phyloP scores from a whole-genome alignment of 306 rosid genomes.

The Cucumis hystrix region DNA sequence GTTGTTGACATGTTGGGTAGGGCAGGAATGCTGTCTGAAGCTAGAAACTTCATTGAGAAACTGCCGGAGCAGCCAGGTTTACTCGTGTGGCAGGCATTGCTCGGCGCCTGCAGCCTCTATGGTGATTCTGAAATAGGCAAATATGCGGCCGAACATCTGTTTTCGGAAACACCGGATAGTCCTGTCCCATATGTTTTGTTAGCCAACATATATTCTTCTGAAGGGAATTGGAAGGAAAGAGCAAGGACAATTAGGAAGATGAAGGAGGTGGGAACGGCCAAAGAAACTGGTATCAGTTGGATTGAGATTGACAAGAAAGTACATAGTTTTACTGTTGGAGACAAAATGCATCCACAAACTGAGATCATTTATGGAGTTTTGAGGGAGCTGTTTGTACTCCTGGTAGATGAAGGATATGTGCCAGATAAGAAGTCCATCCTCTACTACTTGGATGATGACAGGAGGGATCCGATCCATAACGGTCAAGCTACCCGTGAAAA shows the following conservation, averaged over 20 bases:
- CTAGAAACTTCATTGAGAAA: constrained; percentile 40
- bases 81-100: constrained; percentile 79
- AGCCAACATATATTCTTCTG: constrained; percentile 71
- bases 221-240: constrained; percentile 87
- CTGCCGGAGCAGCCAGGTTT: constrained; percentile 41
- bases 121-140: constrained; percentile 60
- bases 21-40: constrained; percentile 64
- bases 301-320: constrained; percentile 58
- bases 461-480: not conserved
- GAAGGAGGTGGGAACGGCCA: constrained; percentile 60
- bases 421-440: constrained; percentile 56
- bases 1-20: constrained; percentile 90
- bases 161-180: constrained; percentile 42
- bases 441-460: constrained; percentile 30
- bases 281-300: constrained; percentile 81
- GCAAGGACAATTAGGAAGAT: constrained; percentile 58
- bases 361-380: constrained; percentile 43
- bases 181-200: constrained; percentile 58
- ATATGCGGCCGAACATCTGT: constrained; percentile 56
- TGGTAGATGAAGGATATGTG: constrained; percentile 73
- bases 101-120: constrained; percentile 77
- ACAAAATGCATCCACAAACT: constrained; percentile 52
- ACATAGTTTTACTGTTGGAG: constrained; percentile 69
- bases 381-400: constrained; percentile 31
- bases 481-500: not conserved